These are phyloP conservation scores for Sugiyamaella smithiae DNA, from an alignment of 805 yeast genomes.

Conservation along the genomic window DNA sequence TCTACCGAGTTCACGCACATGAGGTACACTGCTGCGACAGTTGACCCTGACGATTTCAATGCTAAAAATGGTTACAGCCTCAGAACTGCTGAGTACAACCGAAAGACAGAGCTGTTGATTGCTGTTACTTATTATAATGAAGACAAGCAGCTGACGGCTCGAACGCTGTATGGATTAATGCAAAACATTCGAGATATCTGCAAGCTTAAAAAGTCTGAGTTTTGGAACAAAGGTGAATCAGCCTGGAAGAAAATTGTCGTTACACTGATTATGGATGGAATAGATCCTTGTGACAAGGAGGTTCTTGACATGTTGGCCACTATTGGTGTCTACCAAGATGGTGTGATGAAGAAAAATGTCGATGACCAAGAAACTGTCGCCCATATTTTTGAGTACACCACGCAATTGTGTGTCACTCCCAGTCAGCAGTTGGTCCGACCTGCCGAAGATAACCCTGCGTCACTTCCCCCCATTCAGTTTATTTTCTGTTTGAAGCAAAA, in stretches of 20 bases:
- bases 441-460: constrained; percentile 45
- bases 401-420: constrained; percentile 45
- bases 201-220: constrained; percentile 43
- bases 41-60: constrained; percentile 65
- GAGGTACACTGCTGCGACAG: constrained; percentile 64
- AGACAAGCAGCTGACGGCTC: constrained; percentile 58
- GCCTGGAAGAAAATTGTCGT: constrained; percentile 67
- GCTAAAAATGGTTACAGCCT: constrained; percentile 51
- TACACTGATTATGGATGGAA: constrained; percentile 61
- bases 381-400: constrained; percentile 65
- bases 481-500: constrained; percentile 59
- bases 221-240: constrained; percentile 48
- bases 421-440: constrained; percentile 51
- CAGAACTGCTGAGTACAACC: constrained; percentile 54
- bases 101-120: constrained; percentile 59
- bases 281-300: constrained; percentile 61
- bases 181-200: constrained; percentile 61
- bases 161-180: constrained; percentile 63
- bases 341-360: constrained; percentile 57
- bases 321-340: constrained; percentile 64
- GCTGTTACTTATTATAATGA: constrained; percentile 68
- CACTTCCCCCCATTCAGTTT: constrained; percentile 60
- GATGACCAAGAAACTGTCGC: constrained; percentile 61
- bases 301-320: constrained; percentile 63
- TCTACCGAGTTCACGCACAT: constrained; percentile 54